A percentile compares a stretch with the other conserved stretches of the same genome.
These are phyloP conservation scores for Neophaeococcomyces aloes DNA, from an alignment of 2,329 filamentous ascomycete genomes.

Conservation along the genomic window DNA sequence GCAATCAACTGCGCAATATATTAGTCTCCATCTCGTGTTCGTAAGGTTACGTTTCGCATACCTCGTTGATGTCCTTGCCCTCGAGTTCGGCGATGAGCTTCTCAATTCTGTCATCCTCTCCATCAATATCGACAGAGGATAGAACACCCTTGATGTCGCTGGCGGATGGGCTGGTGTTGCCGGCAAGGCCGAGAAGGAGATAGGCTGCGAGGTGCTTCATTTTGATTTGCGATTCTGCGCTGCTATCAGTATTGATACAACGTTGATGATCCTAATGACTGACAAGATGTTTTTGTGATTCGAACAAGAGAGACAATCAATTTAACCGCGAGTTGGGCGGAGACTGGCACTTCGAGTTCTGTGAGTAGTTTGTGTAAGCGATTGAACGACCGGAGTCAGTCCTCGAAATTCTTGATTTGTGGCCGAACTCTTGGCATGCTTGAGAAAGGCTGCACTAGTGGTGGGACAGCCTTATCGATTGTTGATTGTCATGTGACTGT, in stretches of 20 bases:
- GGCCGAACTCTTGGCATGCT: too few relatives aligned
- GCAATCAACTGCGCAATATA: constrained; percentile 65
- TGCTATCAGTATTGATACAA: constrained; percentile 6
- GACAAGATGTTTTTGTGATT: constrained; percentile 21
- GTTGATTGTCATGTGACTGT: too few relatives aligned
- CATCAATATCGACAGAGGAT: constrained; percentile 84
- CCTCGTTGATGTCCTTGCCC: constrained; percentile 70
- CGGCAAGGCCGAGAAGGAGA: constrained; percentile 90
- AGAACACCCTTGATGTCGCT: constrained; percentile 81
- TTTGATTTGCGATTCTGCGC: constrained; percentile 42
- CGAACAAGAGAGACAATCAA: constrained; percentile 72
- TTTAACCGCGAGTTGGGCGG: constrained; percentile 97
- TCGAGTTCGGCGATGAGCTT: constrained; percentile 71
- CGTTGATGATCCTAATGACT: neutral
- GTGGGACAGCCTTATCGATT: too few relatives aligned
- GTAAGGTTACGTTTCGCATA: constrained; percentile 30
- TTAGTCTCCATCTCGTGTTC: constrained; percentile 22
- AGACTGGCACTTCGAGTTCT: constrained; percentile 99
- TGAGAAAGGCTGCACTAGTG: too few relatives aligned
- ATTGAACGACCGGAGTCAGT: too few relatives aligned
- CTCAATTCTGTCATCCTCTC: constrained; percentile 82
- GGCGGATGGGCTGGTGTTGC: constrained; percentile 81
- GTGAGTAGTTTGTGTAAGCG: constrained; percentile 10
- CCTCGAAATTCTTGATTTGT: too few relatives aligned
- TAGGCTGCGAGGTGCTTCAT: constrained; percentile 99